Conservation (phyloP, 371 early-diverging fungal species). For the Circinella minor region DNA sequence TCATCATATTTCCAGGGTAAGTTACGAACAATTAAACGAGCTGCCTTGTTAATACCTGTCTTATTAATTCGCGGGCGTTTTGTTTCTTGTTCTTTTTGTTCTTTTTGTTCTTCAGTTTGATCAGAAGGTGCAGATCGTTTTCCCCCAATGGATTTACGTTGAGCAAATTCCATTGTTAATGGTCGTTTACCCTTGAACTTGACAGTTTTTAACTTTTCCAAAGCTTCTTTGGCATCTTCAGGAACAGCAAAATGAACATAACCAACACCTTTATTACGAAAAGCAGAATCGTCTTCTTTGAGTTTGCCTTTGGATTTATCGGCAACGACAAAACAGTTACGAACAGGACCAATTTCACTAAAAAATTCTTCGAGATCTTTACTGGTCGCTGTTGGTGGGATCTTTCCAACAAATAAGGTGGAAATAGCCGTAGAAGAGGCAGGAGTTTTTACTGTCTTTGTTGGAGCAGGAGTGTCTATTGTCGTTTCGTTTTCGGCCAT, state of each 20-base stretch:
- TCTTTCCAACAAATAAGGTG: conserved; percentile 84
- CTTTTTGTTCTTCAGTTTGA: conserved; percentile 3
- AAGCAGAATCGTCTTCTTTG: conserved; percentile 32
- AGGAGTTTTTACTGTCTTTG: no score
- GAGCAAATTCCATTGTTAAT: conserved; percentile 81
- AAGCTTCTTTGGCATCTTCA: conserved; percentile 88
- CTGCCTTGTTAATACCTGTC: conserved; percentile 40
- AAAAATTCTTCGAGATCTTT: conserved; percentile 88
- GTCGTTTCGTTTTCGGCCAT: no score
- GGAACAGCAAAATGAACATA: conserved; percentile 89
- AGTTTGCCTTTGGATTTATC: conserved; percentile 41
- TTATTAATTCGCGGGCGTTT: conserved; percentile 1
- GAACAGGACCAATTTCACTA: conserved; percentile 86
- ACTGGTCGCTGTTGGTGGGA: conserved; percentile 82
- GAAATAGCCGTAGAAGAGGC: conserved; percentile 47
- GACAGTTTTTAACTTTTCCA: conserved; percentile 67
- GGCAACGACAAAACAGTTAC: conserved; percentile 88
- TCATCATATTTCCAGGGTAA: conserved; percentile 83
- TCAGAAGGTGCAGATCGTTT: no score
- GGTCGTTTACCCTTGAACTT: conserved; percentile 71
- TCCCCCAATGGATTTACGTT: conserved; percentile 16
- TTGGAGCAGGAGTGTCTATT: no score
- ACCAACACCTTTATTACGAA: conserved; percentile 84
- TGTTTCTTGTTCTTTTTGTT: not conserved
- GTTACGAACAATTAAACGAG: conserved; percentile 90